phyloP scores from a whole-genome alignment of 179 eudicot species.

The Beta lomatogona region DNA sequence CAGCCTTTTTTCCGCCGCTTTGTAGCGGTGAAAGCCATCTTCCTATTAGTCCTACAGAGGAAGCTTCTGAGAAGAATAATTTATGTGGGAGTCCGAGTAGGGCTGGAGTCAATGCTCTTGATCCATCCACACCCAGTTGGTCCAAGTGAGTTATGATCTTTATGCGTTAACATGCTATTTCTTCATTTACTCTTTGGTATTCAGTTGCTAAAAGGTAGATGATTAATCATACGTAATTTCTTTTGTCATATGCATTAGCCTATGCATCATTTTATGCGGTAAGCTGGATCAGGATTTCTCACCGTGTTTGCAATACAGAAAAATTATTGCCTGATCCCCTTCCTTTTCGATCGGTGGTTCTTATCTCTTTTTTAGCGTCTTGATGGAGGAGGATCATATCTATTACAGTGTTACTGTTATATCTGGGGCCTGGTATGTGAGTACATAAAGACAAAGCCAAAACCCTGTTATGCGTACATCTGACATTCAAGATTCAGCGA shows the following conservation, averaged over 20 bases:
- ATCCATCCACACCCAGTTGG: slow-evolving; percentile 61
- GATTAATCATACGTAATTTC: not conserved
- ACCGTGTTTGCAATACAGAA: not conserved
- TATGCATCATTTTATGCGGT: not conserved
- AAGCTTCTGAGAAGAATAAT: slow-evolving; percentile 47
- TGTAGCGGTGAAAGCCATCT: slow-evolving; percentile 46
- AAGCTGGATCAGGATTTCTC: not conserved
- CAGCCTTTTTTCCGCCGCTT: slow-evolving; percentile 44
- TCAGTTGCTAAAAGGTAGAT: not conserved
- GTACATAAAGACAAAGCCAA: not conserved
- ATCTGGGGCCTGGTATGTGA: not conserved
- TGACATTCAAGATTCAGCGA: not conserved
- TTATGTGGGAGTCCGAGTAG: slow-evolving; percentile 55
- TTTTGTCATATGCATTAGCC: not conserved
- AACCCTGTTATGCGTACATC: not conserved
- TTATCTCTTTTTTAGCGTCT: not conserved
- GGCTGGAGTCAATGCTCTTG: slow-evolving; percentile 49
- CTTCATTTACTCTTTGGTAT: slow-evolving; percentile 11
- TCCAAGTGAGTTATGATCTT: slow-evolving; percentile 64
- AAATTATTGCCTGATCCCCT: not conserved
- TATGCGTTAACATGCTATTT: slow-evolving; percentile 7
- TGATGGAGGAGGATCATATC: not conserved
- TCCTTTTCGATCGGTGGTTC: not conserved
- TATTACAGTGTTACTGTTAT: not conserved
- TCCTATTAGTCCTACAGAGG: slow-evolving; percentile 47